Base-by-base conservation (phyloP, 805 yeast species). In the Metschnikowia baotianmanensis region DNA sequence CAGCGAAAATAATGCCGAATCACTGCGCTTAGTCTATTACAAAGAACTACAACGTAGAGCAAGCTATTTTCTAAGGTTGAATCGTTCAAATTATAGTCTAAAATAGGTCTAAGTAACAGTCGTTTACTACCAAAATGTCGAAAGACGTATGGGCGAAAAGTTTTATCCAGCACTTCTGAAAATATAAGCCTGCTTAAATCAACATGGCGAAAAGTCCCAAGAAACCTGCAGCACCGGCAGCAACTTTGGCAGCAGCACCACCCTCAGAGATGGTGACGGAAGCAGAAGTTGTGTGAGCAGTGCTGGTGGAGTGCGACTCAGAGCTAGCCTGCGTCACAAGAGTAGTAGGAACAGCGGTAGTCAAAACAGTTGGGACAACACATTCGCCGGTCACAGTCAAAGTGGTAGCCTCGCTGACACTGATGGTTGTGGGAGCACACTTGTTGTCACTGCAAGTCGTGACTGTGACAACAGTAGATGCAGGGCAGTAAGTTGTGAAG, bases 231-330 rank as follows among this genome's bases (percentile, higher is more conserved):
- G 36, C 46, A 31, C 54, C 56, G 10, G 36, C 49, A 20, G 27
- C 76, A 46, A 62, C 67, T 59, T 67, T 71, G 48, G 59, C 64
- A 53, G 63, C n/a, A 53, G 63, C 69, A 48, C 57, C 63, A 54
- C 56, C 48, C 37, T 27, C 24, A 13, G 47, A 27, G 13, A 26
- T 19, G 15, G 43, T 23, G 27, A 24, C 33, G 13, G 34, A 17
- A 6, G 26, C 26, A 13, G 33, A 6, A 8, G 24, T 34, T 26
- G 42, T 23, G 10, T 28, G 19, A 9, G 42, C 18, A 17, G 40
- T 17, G 11, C 6, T 17, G 9, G 30, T 12, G 5, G 40, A 30
- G 12, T 20, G 15, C 4, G 16, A n/a, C n/a, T n/a, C 17, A 10
- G 24, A 26, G 25, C 20, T 6, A 15, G 20, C 9, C 28, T 20